Evolutionary conservation across 352 stramenopile species (phyloP), one percentile per base, ranked within the genome.

Genomic region (Thalassiosira mediterranea): DNA sequence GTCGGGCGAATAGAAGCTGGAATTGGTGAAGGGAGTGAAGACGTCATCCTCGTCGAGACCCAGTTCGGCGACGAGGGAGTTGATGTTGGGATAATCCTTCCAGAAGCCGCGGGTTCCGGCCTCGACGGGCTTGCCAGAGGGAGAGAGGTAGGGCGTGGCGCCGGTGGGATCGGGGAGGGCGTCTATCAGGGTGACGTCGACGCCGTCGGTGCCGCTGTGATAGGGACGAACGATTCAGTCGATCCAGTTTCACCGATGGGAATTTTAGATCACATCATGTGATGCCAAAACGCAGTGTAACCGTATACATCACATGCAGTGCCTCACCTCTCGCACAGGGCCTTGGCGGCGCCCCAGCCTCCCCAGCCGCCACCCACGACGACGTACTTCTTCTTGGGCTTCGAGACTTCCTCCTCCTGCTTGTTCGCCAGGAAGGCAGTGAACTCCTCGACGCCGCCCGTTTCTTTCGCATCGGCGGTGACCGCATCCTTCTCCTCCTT

Each of bases 81-180:
- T 89, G 47, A 95, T 94, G 56, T 95, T 95, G 3, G 91, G 91
- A 78, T 95, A 95, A 59, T 94, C 90, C 66, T 92, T 92, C 88
- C 89, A 95, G 57, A 95, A 94, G 17, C 90, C 90, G 54, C 90
- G 65, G 44, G 86, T 93, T 47, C 90, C 90, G 57, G 81, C 73
- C 62, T 91, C 84, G 17, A 94, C 86, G 29, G 85, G 87, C 67
- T 91, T 93, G 3, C 81, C 81, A 1, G 62, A 84, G 26, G 63
- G 42, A 3, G 83, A 89, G 0, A 89, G 51, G 42, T 87, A 90
- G 0, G 85, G 83, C 44, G 69, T 84, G 0, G 28, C 65, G 17
- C 88, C 87, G 4, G 87, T 92, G 0, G 88, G 89, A 87, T 94
- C 88, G 1, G 81, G 81, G 15, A 91, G 69, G 0, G 88, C 88